These are phyloP conservation scores for Gossypium davidsonii DNA, from an alignment of 441 rosid genomes.

Conservation along the genomic window DNA sequence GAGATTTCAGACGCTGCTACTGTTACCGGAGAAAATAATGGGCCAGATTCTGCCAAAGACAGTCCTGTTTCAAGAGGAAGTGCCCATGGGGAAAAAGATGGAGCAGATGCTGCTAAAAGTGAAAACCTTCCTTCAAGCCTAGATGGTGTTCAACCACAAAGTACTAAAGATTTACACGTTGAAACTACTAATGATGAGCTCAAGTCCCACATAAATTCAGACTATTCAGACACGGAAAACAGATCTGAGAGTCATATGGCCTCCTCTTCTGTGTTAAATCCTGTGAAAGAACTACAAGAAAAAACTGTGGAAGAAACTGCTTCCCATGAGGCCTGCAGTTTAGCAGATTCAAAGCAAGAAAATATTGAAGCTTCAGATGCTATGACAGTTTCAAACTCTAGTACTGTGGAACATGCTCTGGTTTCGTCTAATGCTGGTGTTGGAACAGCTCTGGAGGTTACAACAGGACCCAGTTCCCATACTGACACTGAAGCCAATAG, in stretches of 20 bases:
- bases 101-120: constrained; percentile 30
- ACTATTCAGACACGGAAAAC: constrained; percentile 26
- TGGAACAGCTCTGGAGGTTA: constrained; percentile 28
- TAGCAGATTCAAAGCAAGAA: constrained; percentile 29
- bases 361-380: constrained; percentile 37
- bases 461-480: constrained; percentile 25
- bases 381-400: constrained; percentile 32
- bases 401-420: constrained; percentile 35
- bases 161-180: constrained; percentile 30
- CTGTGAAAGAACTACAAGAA: constrained; percentile 28
- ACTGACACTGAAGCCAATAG: constrained; percentile 35
- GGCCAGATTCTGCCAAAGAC: constrained; percentile 31
- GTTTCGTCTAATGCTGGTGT: constrained; percentile 35
- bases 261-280: constrained; percentile 31
- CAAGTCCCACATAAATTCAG: constrained; percentile 18
- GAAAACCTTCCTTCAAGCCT: constrained; percentile 30
- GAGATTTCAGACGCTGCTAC: constrained; percentile 24
- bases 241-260: constrained; percentile 30
- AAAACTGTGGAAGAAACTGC: constrained; percentile 24
- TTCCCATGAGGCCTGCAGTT: constrained; percentile 29
- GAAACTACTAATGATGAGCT: constrained; percentile 27
- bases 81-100: constrained; percentile 30
- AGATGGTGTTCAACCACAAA: constrained; percentile 33
- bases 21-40: constrained; percentile 24
- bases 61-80: constrained; percentile 33